Evolutionary conservation across 352 stramenopile genomes (phyloP).

Genomic region (Thalassiosira exigua): DNA sequence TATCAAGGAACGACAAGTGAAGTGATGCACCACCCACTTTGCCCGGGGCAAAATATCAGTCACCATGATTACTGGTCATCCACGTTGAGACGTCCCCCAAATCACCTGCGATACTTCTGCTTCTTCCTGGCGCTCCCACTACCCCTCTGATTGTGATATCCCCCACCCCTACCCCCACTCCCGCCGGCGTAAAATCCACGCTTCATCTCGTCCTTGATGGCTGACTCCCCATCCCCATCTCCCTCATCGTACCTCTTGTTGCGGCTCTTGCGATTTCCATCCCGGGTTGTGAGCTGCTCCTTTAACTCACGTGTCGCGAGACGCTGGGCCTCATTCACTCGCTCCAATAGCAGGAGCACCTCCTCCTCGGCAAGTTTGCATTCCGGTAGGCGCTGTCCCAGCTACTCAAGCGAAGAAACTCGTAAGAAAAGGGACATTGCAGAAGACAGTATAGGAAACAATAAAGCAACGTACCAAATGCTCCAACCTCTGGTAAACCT

Average conservation of each 20-base stretch:
- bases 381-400: constrained; percentile 86
- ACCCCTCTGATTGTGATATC: constrained; percentile 54
- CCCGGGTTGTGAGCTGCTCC: constrained; percentile 71
- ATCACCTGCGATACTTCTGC: constrained; percentile 22
- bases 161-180: constrained; percentile 59
- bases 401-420: constrained; percentile 34
- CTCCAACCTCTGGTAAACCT: constrained; percentile 98
- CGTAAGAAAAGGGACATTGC: background rate
- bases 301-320: constrained; percentile 87
- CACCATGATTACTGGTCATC: too few species aligned
- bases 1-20: too few species aligned
- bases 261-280: constrained; percentile 49
- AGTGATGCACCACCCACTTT: too few species aligned
- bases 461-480: constrained; percentile 64
- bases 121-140: constrained; percentile 35
- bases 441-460: background rate
- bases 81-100: too few species aligned
- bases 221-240: constrained; percentile 57
- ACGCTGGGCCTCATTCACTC: constrained; percentile 96
- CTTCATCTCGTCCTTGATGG: constrained; percentile 64
- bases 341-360: constrained; percentile 95
- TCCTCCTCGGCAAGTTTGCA: constrained; percentile 90
- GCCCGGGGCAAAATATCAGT: too few species aligned
- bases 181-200: constrained; percentile 69
- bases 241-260: constrained; percentile 57